Conservation (phyloP, 805 yeast species). For the Hanseniaspora taiwanica region DNA sequence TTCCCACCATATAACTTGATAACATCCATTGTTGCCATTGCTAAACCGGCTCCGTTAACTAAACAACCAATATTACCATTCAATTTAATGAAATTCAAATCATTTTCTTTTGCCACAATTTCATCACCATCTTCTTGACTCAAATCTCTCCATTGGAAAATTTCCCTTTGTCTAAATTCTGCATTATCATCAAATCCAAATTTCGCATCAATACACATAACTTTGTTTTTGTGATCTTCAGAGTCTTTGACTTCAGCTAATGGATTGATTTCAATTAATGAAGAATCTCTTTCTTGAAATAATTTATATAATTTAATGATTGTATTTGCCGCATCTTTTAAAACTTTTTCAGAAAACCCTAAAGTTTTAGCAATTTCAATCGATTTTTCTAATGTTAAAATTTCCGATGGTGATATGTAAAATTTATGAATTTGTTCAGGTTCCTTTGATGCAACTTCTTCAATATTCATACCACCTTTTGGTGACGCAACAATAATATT, state of each 20-base stretch:
- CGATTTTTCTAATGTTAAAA: slow-evolving; percentile 72
- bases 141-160: slow-evolving; percentile 91
- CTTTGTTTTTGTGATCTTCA: slow-evolving; percentile 53
- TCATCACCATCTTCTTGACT: slow-evolving; percentile 98
- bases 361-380: slow-evolving; percentile 61
- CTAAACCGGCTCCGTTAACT: slow-evolving; percentile 99
- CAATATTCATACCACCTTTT: slow-evolving; percentile 99
- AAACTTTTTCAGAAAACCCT: slow-evolving; percentile 60
- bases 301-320: slow-evolving; percentile 79
- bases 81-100: slow-evolving; percentile 90
- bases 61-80: slow-evolving; percentile 98
- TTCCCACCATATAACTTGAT: slow-evolving; percentile 96
- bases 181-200: slow-evolving; percentile 97
- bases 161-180: slow-evolving; percentile 84
- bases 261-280: slow-evolving; percentile 98
- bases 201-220: slow-evolving; percentile 98
- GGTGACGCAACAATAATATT: slow-evolving; percentile 93
- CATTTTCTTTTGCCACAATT: slow-evolving; percentile 79
- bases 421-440: slow-evolving; percentile 89
- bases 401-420: slow-evolving; percentile 61
- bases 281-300: slow-evolving; percentile 84
- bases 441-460: slow-evolving; percentile 86
- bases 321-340: slow-evolving; percentile 77
- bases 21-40: slow-evolving; percentile 99
- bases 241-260: slow-evolving; percentile 81